phyloP scores from a whole-genome alignment of 2,329 filamentous ascomycete species.

The Hymenoscyphus albidus region DNA sequence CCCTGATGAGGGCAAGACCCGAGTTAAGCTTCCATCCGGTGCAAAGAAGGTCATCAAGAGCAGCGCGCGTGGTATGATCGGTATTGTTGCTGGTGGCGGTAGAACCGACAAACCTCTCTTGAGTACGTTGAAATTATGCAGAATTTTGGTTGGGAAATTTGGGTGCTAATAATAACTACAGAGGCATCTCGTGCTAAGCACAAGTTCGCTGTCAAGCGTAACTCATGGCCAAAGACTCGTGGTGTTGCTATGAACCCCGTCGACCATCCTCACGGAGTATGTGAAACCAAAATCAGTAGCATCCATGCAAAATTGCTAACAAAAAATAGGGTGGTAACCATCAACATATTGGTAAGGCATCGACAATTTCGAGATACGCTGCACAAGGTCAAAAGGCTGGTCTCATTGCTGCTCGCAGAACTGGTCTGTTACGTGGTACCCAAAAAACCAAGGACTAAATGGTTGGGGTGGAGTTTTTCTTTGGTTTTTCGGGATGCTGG shows the following conservation, averaged over 20 bases:
- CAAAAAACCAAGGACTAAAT: constrained; percentile 98
- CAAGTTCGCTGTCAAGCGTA: constrained; percentile 99
- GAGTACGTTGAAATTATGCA: constrained; percentile 53
- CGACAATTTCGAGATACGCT: constrained; percentile 97
- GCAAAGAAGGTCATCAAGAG: constrained; percentile 99
- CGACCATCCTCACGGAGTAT: constrained; percentile 90
- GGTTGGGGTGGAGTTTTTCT: constrained; percentile 32
- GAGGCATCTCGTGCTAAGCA: constrained; percentile 99
- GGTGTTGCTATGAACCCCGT: constrained; percentile 99
- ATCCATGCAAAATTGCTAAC: constrained; percentile 41
- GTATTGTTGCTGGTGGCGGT: constrained; percentile 98
- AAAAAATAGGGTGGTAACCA: constrained; percentile 76
- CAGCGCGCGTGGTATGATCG: constrained; percentile 94
- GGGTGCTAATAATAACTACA: constrained; percentile 48
- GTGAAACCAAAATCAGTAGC: constrained; percentile 11
- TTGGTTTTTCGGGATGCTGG: constrained; percentile 34
- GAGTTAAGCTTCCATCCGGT: constrained; percentile 97
- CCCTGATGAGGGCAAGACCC: constrained; percentile 98
- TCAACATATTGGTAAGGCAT: constrained; percentile 95
- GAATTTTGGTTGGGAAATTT: constrained; percentile 19
- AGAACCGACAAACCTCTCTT: constrained; percentile 99
- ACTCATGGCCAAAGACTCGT: constrained; percentile 99
- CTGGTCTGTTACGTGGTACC: constrained; percentile 99
- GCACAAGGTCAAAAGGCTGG: constrained; percentile 99
- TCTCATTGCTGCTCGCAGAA: constrained; percentile 99